phyloP scores from a whole-genome alignment of 257 asterid genomes.

The Solanum dulcamara region DNA sequence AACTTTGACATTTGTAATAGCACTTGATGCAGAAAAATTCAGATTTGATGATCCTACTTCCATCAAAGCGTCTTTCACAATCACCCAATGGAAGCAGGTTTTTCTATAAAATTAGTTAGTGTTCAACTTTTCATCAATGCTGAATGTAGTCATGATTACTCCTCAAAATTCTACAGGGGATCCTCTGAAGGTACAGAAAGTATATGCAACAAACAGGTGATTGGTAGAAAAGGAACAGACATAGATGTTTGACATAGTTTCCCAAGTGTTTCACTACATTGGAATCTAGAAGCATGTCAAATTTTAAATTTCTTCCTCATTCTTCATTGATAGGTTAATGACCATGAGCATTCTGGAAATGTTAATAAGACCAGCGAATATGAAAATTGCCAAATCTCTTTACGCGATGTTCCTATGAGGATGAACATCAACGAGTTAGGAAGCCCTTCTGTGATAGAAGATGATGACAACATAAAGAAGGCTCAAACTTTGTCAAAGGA shows the following conservation, averaged over 20 bases:
- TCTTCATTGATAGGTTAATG: constrained; percentile 22
- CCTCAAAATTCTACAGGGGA: constrained; percentile 38
- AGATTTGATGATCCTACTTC: constrained; percentile 28
- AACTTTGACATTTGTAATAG: neutral
- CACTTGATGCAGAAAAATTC: constrained; percentile 26
- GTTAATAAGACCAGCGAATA: constrained; percentile 10
- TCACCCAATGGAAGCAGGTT: constrained; percentile 49
- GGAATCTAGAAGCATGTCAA: neutral
- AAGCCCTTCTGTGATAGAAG: constrained; percentile 24
- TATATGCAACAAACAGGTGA: constrained; percentile 40
- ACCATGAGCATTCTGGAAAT: constrained; percentile 18
- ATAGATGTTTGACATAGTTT: constrained; percentile 2
- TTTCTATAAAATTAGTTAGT: neutral
- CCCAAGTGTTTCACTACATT: neutral
- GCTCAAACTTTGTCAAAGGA: constrained; percentile 68
- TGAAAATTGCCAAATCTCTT: constrained; percentile 13
- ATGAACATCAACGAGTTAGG: constrained; percentile 29
- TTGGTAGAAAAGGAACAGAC: neutral
- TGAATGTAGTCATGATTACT: constrained; percentile 1
- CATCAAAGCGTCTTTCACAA: constrained; percentile 46
- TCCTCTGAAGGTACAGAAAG: constrained; percentile 28
- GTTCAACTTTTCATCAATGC: neutral
- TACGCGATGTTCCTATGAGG: constrained; percentile 11
- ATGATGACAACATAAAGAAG: constrained; percentile 42
- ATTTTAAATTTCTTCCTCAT: neutral